Base-by-base conservation (phyloP, 2,329 filamentous ascomycete species). In the Pyrenophora graminea region DNA sequence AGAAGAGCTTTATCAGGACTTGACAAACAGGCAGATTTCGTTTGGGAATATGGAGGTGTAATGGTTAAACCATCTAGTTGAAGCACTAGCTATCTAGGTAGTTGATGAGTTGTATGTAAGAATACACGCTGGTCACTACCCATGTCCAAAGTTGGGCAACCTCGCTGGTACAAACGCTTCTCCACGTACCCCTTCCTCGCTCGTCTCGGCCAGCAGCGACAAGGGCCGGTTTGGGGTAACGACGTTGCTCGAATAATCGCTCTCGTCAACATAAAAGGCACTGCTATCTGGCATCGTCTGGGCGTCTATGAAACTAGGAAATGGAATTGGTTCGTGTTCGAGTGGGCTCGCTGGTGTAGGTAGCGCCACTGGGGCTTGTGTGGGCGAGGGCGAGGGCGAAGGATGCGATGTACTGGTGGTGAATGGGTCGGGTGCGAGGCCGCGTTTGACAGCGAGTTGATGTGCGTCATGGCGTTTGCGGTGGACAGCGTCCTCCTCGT, bases 1-100 rank as follows among this genome's bases (percentile, higher is more conserved):
- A 2, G 87, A 95, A 43, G 85, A 92, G 65, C 86, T 94, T 4
- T 95, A 91, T 62, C 83, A 82, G 58, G 90, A 87, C 48, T 76
- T 97, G 62, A 90, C 90, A 71, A 85, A 83, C 30, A 83, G 82
- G 66, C 84, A 86, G 56, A 82, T 92, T 44, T 90, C 84, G 0
- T 91, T 73, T 61, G 67, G 68, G 13, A 63, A 53, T 8, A 53
- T 63, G 39, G 62, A 56, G 34, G n/a, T 52, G 23, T 63, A 51
- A 42, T 40, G 27, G 27, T 12, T 30, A 3, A 21, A 21, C 19
- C 15, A 15, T 15, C 9, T 30, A 7, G 27, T 30, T 30, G 7
- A 30, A 13, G 10, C 12, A 9, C 27, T 30, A 30, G 10, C 27
- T 30, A 30, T 7, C 27, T 30, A 30, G 10, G 7, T 30, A 30